Percentiles rank a stretch among this genome's conserved stretches.
Conservation (phyloP, 345 rosid genomes). For the Stellera chamaejasme region DNA sequence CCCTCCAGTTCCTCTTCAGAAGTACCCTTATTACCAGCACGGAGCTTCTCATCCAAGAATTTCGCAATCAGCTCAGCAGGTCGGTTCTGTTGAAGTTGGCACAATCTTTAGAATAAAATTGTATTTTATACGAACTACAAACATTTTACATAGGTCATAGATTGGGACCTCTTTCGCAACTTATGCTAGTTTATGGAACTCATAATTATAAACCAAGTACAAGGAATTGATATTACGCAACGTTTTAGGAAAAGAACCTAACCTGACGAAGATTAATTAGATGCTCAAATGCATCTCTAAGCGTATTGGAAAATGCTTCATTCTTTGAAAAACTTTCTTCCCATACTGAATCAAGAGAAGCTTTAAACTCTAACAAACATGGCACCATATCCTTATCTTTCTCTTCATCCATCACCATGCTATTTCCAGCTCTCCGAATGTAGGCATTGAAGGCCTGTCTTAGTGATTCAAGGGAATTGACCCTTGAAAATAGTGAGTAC, state of each 20-base stretch:
- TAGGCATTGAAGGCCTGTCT: constrained; percentile 78
- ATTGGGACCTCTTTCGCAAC: too few relatives aligned
- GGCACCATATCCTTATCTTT: constrained; percentile 97
- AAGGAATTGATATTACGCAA: too few relatives aligned
- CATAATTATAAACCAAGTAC: too few relatives aligned
- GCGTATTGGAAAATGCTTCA: constrained; percentile 79
- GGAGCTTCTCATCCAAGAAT: constrained; percentile 96
- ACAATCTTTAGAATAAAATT: constrained; percentile 1
- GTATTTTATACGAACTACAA: too few relatives aligned
- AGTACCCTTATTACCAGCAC: constrained; percentile 99
- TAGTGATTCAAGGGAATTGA: constrained; percentile 73
- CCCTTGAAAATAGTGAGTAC: constrained; percentile 74
- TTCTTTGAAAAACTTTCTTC: constrained; percentile 91
- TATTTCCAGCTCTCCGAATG: constrained; percentile 77
- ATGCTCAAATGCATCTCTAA: constrained; percentile 94
- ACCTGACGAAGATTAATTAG: constrained; percentile 98
- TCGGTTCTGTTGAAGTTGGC: constrained; percentile 60
- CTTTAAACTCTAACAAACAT: constrained; percentile 81
- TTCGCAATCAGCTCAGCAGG: constrained; percentile 98
- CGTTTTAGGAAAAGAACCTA: constrained; percentile 7
- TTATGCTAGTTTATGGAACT: too few relatives aligned
- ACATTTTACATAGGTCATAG: too few relatives aligned
- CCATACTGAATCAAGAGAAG: constrained; percentile 82
- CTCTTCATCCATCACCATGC: constrained; percentile 92
- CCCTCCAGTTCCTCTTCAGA: constrained; percentile 99